A percentile compares a stretch with the other conserved stretches of the same genome.
Evolutionary conservation across 2,329 filamentous ascomycete genomes (phyloP).

Genomic region (Aspergillus brasiliensis): DNA sequence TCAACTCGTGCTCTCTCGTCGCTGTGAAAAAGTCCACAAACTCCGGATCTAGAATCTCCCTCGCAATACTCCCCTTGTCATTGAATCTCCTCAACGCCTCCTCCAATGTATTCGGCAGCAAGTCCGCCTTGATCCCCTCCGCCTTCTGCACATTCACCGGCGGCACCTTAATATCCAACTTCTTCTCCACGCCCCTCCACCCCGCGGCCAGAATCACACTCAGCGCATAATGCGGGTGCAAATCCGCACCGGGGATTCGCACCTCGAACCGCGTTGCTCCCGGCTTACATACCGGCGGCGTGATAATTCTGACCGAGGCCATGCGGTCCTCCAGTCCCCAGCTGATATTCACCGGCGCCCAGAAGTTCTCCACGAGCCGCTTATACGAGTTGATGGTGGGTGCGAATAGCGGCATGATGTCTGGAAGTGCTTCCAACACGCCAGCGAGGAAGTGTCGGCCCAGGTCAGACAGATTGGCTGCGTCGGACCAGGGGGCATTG

Average conservation of each 20-base stretch:
- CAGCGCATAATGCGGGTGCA: constrained; percentile 84
- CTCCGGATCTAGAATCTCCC: constrained; percentile 86
- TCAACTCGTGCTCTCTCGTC: constrained; percentile 86
- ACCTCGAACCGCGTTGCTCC: constrained; percentile 42
- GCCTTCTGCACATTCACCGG: constrained; percentile 76
- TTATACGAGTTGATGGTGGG: constrained; percentile 98
- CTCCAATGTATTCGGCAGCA: constrained; percentile 75
- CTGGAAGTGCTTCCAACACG: constrained; percentile 79
- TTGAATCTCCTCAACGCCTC: constrained; percentile 80
- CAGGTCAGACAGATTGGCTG: constrained; percentile 80
- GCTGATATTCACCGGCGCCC: constrained; percentile 93
- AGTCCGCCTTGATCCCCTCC: constrained; percentile 46
- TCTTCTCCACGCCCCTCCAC: constrained; percentile 91
- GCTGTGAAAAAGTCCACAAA: constrained; percentile 95
- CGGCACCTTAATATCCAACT: constrained; percentile 77
- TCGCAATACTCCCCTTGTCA: constrained; percentile 75
- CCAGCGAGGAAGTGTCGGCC: constrained; percentile 91
- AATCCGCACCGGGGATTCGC: constrained; percentile 66
- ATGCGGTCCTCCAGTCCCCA: constrained; percentile 95
- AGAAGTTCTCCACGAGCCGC: constrained; percentile 95
- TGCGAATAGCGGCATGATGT: constrained; percentile 91
- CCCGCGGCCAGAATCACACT: constrained; percentile 84
- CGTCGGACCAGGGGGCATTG: constrained; percentile 70
- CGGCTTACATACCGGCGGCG: constrained; percentile 82
- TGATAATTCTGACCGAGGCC: constrained; percentile 83